Conservation (phyloP, 441 rosid genomes). For the Melastoma candidum region DNA sequence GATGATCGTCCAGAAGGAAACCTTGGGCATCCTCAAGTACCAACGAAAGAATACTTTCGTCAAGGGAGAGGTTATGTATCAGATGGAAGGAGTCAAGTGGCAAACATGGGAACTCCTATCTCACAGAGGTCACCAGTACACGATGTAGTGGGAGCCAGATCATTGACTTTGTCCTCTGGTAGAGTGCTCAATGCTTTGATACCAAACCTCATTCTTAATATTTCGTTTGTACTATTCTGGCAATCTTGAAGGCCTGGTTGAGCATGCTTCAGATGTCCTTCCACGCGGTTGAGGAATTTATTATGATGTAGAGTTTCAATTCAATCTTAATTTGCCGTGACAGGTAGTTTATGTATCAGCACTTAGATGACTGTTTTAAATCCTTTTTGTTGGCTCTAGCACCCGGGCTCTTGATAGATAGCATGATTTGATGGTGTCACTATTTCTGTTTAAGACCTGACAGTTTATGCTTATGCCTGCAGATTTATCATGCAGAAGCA, state of each 20-base stretch:
- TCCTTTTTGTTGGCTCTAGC: too few relatives aligned
- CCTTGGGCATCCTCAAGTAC: constrained; percentile 41
- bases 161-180: constrained; percentile 46
- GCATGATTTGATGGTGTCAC: neutral
- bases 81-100: constrained; percentile 42
- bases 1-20: constrained; percentile 40
- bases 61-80: constrained; percentile 51
- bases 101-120: constrained; percentile 38
- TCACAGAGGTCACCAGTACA: constrained; percentile 41
- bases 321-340: too few relatives aligned
- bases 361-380: too few relatives aligned
- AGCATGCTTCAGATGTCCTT: too few relatives aligned
- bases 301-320: too few relatives aligned
- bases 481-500: constrained; percentile 51
- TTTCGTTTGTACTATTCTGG: too few relatives aligned
- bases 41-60: constrained; percentile 39
- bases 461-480: constrained; percentile 25
- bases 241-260: too few relatives aligned
- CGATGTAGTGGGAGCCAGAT: constrained; percentile 31
- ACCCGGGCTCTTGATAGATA: too few relatives aligned
- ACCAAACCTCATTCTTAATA: too few relatives aligned
- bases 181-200: neutral
- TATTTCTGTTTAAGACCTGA: constrained; percentile 8
- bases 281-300: too few relatives aligned
- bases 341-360: too few relatives aligned